Conservation (phyloP, 345 rosid genomes). For the Salix brachista region DNA sequence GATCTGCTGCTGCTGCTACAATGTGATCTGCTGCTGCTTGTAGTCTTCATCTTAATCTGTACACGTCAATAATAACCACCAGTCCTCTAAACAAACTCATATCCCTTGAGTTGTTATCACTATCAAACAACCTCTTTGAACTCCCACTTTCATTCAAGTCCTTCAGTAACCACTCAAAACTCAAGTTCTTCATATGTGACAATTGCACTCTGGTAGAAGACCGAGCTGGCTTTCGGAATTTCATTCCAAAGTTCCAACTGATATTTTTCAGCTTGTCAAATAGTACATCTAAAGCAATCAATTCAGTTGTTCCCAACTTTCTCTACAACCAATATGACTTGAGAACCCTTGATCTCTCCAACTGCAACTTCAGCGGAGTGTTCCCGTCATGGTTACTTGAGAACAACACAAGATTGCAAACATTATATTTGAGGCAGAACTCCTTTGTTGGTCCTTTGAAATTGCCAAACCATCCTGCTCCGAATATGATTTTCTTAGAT, state of each 20-base stretch:
- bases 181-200: too few relatives aligned
- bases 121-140: too few relatives aligned
- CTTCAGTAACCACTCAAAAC: too few relatives aligned
- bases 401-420: too few relatives aligned
- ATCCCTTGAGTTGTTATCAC: too few relatives aligned
- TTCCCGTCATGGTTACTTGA: constrained; percentile 25
- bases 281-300: neutral
- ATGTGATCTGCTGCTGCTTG: too few relatives aligned
- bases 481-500: neutral
- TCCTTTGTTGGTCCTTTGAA: constrained; percentile 1
- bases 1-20: too few relatives aligned
- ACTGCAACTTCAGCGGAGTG: neutral
- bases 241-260: neutral
- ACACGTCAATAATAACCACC: too few relatives aligned
- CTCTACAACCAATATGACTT: constrained; percentile 8
- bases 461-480: neutral
- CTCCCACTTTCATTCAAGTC: too few relatives aligned
- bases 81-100: too few relatives aligned
- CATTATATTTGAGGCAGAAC: neutral
- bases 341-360: neutral
- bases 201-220: too few relatives aligned
- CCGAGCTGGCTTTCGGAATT: neutral
- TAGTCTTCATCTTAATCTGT: too few relatives aligned
- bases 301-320: neutral
- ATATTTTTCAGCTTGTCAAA: neutral